phyloP scores from a whole-genome alignment of 306 rosid species.

The Medicago ruthenica region DNA sequence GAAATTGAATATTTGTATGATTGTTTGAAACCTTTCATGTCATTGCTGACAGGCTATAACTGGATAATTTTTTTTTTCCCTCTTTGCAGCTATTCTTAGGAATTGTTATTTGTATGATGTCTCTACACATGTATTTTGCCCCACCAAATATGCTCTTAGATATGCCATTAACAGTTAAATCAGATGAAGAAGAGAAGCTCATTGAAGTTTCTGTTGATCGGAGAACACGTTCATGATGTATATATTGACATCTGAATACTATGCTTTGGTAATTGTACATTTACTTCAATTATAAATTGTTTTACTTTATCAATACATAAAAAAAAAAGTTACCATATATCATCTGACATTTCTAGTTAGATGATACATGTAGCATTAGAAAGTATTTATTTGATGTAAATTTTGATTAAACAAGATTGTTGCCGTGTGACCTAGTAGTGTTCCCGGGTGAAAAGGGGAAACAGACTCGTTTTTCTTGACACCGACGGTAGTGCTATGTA shows the following conservation, averaged over 20 bases:
- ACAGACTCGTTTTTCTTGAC: neutral
- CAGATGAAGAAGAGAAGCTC: conserved; percentile 71
- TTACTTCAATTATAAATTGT: neutral
- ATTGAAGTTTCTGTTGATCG: conserved; percentile 65
- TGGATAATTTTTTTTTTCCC: conserved; percentile 39
- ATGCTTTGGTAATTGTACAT: conserved; percentile 42
- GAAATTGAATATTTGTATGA: conserved; percentile 19
- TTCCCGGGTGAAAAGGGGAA: conserved; percentile 14
- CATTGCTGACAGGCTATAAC: conserved; percentile 14
- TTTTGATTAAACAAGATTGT: conserved; percentile 5
- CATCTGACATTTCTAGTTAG: conserved; percentile 6
- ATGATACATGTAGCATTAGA: conserved; percentile 7
- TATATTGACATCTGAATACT: conserved; percentile 29
- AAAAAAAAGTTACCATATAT: conserved; percentile 18
- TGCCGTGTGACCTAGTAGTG: conserved; percentile 4
- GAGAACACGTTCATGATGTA: conserved; percentile 65
- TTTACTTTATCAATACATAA: conserved; percentile 18
- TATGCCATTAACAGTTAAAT: conserved; percentile 62
- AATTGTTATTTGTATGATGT: conserved; percentile 86
- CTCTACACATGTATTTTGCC: conserved; percentile 95
- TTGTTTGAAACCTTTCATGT: conserved; percentile 34
- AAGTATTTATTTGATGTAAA: conserved; percentile 19
- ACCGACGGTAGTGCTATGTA: neutral
- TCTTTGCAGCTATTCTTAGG: conserved; percentile 87
- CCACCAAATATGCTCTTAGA: conserved; percentile 77